Percentiles rank a stretch among this genome's conserved stretches.
These are phyloP conservation scores for Diaporthe caulivora DNA, from an alignment of 2,329 filamentous ascomycete species.

Conservation along the genomic window DNA sequence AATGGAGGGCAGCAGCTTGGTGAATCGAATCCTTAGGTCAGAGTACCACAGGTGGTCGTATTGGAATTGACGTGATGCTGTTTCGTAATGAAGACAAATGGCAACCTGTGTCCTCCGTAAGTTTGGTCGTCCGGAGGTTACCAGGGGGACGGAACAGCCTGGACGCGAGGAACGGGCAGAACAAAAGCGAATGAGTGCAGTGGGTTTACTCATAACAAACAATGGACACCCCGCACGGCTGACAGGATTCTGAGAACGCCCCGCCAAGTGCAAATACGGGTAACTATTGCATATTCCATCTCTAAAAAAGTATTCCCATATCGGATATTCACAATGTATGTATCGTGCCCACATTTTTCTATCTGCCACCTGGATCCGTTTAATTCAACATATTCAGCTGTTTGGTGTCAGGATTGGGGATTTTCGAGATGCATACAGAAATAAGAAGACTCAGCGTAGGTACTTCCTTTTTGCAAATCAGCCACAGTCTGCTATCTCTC, in stretches of 20 bases:
- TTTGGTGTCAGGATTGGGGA: too few species aligned
- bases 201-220: neutral
- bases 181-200: neutral
- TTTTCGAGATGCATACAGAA: too few species aligned
- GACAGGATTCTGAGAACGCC: neutral
- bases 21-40: neutral
- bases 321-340: neutral
- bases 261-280: neutral
- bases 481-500: too few species aligned
- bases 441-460: too few species aligned
- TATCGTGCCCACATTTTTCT: neutral
- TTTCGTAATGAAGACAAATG: neutral
- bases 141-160: neutral
- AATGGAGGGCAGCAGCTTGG: neutral
- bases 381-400: neutral
- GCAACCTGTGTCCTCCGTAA: neutral
- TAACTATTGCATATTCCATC: neutral
- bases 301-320: neutral
- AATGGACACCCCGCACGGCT: neutral
- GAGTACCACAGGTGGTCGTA: neutral
- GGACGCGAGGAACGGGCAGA: neutral
- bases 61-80: neutral
- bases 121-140: neutral
- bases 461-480: too few species aligned
- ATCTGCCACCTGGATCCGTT: neutral